phyloP scores from a whole-genome alignment of 345 rosid genomes.

The Euphorbia peplus region DNA sequence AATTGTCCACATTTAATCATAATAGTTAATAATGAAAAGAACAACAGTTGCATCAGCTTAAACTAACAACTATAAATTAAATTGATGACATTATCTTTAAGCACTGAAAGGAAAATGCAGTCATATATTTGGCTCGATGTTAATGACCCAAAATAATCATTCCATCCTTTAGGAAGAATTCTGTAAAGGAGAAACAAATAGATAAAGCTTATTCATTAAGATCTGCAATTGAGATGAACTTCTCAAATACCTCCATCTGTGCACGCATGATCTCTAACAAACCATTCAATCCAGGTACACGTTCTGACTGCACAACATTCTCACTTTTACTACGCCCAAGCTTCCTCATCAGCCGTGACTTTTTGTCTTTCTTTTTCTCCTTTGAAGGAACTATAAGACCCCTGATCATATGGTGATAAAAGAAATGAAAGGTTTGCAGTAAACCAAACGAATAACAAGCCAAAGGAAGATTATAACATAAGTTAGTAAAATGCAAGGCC shows the following conservation, averaged over 20 bases:
- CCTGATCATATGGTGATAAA: slow-evolving; percentile 33
- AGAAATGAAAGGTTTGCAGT: slow-evolving; percentile 9
- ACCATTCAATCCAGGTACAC: slow-evolving; percentile 69
- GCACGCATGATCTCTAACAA: slow-evolving; percentile 85
- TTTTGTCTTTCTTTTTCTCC: slow-evolving; percentile 84
- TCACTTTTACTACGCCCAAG: slow-evolving; percentile 84
- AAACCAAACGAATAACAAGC: slow-evolving; percentile 1
- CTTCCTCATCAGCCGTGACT: slow-evolving; percentile 84
- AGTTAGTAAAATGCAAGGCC: not conserved
- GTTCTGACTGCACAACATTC: slow-evolving; percentile 56
- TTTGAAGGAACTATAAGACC: slow-evolving; percentile 90
- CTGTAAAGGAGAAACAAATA: not conserved
- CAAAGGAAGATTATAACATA: slow-evolving; percentile 16
- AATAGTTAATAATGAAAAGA: not conserved
- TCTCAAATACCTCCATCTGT: slow-evolving; percentile 80
- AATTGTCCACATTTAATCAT: not conserved
- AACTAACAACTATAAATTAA: not conserved
- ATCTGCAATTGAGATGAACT: not conserved
- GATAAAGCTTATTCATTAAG: not conserved
- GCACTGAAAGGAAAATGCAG: not conserved
- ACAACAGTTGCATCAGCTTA: not conserved
- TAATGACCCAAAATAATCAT: not conserved
- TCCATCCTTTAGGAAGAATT: not conserved
- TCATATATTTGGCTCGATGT: not conserved
- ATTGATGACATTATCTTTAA: not conserved